A percentile compares a stretch with the other conserved stretches of the same genome.
These are phyloP conservation scores for Phytophthora constricta DNA, from an alignment of 352 stramenopile species.

Conservation along the genomic window DNA sequence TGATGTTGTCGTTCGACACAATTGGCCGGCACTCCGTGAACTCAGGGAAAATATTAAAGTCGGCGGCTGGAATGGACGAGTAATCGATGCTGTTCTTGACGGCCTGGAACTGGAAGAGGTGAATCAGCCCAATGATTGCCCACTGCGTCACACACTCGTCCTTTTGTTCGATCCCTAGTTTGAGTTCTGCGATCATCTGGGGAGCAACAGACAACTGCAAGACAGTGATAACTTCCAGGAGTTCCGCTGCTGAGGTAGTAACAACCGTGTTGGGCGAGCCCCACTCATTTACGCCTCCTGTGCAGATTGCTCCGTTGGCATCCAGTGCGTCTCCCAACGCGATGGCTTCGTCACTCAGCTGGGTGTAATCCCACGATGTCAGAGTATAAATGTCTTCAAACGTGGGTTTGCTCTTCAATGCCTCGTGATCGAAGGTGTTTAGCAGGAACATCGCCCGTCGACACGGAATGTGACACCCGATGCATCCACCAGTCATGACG, in stretches of 20 bases:
- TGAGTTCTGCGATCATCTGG: constrained; percentile 14
- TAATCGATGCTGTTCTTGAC: constrained; percentile 25
- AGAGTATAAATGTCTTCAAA: constrained; percentile 24
- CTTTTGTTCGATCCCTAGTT: constrained; percentile 1
- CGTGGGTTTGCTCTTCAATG: constrained; percentile 21
- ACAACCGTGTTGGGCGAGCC: constrained; percentile 18
- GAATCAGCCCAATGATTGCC: constrained; percentile 17
- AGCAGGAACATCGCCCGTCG: background rate
- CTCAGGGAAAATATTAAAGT: constrained; percentile 34
- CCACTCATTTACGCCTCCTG: constrained; percentile 29
- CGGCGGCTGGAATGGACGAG: constrained; percentile 24
- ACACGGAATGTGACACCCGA: constrained; percentile 11
- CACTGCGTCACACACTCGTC: constrained; percentile 21
- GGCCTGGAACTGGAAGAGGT: constrained; percentile 28
- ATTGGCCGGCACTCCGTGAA: constrained; percentile 30
- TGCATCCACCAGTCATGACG: constrained; percentile 18
- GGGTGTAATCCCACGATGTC: constrained; percentile 9
- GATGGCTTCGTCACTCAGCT: constrained; percentile 13
- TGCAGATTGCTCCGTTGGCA: constrained; percentile 16
- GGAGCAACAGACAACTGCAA: constrained; percentile 24
- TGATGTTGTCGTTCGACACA: constrained; percentile 21
- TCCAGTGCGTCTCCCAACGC: constrained; percentile 19
- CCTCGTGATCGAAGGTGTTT: constrained; percentile 13
- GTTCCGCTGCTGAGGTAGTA: constrained; percentile 3
- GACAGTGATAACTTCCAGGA: constrained; percentile 16